Percentiles rank a stretch among this genome's conserved stretches.
phyloP scores from a whole-genome alignment of 345 rosid species.

The Citrus cavaleriei region DNA sequence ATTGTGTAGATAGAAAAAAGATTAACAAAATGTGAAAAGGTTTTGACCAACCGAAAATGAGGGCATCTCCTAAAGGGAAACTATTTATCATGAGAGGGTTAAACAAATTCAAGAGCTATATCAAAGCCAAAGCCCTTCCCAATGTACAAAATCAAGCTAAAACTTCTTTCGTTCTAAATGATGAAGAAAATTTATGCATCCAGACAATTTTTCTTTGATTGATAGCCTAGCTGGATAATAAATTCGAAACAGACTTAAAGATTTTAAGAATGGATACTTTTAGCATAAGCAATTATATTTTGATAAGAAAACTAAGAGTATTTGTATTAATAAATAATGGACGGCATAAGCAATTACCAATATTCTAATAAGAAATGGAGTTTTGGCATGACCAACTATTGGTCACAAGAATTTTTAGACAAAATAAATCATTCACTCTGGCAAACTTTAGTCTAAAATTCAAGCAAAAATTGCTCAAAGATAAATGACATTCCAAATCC shows the following conservation, averaged over 20 bases:
- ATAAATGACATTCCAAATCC: not conserved
- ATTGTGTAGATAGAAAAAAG: not conserved
- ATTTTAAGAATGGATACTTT: not conserved
- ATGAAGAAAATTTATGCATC: not conserved
- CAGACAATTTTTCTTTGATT: not conserved
- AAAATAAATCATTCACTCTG: not conserved
- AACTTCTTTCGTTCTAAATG: not conserved
- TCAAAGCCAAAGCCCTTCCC: not conserved
- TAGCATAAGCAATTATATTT: not conserved
- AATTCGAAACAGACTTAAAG: too few species aligned
- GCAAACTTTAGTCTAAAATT: not conserved
- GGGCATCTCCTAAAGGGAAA: not conserved
- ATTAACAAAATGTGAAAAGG: not conserved
- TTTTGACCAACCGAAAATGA: not conserved
- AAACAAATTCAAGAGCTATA: not conserved
- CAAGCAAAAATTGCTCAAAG: not conserved
- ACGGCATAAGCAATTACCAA: not conserved
- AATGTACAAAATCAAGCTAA: not conserved
- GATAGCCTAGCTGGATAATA: not conserved
- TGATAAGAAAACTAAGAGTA: too few species aligned
- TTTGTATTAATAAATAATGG: too few species aligned
- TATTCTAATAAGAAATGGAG: not conserved
- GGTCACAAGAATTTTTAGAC: not conserved
- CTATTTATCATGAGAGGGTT: not conserved
- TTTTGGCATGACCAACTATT: not conserved